Conservation (phyloP, 192 early-diverging fungal species). For the Chytriomyces sp. region DNA sequence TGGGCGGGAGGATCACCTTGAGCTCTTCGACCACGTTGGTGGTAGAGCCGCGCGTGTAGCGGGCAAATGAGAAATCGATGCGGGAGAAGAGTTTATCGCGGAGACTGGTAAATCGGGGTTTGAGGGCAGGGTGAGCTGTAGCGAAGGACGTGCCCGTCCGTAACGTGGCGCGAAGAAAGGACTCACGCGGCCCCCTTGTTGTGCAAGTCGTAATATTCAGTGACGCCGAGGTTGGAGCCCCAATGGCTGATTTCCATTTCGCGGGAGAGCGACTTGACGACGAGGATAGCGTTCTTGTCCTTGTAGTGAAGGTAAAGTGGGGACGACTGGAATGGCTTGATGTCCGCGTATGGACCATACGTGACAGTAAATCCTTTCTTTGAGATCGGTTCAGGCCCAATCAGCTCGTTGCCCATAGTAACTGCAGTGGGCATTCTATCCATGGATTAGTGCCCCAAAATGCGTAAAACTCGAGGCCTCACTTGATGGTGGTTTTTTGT, state of each 20-base stretch:
- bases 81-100: constrained; percentile 68
- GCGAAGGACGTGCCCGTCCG: not conserved
- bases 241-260: constrained; percentile 86
- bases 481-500: constrained; percentile 81
- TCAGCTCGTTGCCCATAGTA: constrained; percentile 33
- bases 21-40: constrained; percentile 56
- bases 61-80: constrained; percentile 57
- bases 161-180: not conserved
- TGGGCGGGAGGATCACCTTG: constrained; percentile 65
- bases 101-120: too few species aligned
- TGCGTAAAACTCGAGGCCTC: constrained; percentile 30
- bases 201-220: constrained; percentile 78
- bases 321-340: constrained; percentile 42
- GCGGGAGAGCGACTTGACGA: constrained; percentile 59
- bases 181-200: constrained; percentile 79
- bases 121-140: constrained; percentile 56
- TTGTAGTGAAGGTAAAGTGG: constrained; percentile 69
- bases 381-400: constrained; percentile 29
- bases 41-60: constrained; percentile 41
- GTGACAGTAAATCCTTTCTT: constrained; percentile 61
- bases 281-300: constrained; percentile 58
- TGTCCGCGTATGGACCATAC: constrained; percentile 71
- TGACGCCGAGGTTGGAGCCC: constrained; percentile 76
- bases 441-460: not conserved
- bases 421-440: constrained; percentile 34